Evolutionary conservation across 2,329 filamentous ascomycete genomes (phyloP).

Genomic region (Sphaerulina vaccinii): DNA sequence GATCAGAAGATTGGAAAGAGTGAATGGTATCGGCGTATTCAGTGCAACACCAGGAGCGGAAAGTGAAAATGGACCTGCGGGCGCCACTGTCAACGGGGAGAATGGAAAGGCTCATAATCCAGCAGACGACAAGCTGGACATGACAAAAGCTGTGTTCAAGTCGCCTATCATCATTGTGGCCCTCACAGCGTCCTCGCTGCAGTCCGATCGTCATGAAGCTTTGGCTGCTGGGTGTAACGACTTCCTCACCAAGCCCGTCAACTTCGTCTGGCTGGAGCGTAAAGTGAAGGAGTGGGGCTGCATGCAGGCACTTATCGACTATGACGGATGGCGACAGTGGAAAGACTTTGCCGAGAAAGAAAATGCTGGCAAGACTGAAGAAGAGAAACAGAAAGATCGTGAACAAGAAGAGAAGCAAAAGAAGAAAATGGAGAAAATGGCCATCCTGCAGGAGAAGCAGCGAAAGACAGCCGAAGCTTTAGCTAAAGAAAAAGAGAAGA

Average conservation of each 20-base stretch:
- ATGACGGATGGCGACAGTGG: constrained; percentile 97
- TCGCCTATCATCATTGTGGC: constrained; percentile 97
- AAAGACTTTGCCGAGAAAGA: constrained; percentile 65
- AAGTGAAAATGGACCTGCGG: constrained; percentile 31
- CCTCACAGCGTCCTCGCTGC: constrained; percentile 87
- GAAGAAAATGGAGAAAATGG: constrained; percentile 35
- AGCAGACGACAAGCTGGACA: constrained; percentile 68
- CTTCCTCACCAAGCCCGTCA: constrained; percentile 94
- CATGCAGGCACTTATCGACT: constrained; percentile 98
- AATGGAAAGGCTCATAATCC: constrained; percentile 41
- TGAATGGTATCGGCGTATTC: constrained; percentile 93
- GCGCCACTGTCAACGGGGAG: constrained; percentile 39
- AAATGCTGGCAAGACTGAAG: constrained; percentile 38
- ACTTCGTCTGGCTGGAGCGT: constrained; percentile 93
- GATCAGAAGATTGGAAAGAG: constrained; percentile 81
- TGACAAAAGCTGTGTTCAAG: constrained; percentile 71
- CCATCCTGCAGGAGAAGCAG: constrained; percentile 33
- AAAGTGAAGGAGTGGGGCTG: constrained; percentile 99
- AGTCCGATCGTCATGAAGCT: constrained; percentile 93
- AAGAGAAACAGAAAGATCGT: constrained; percentile 34
- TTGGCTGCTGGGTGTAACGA: constrained; percentile 96
- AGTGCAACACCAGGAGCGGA: constrained; percentile 49
- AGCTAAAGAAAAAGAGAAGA: constrained; percentile 27
- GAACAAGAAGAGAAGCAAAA: constrained; percentile 35
- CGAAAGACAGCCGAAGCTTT: constrained; percentile 28